Percentiles rank a stretch among this genome's conserved stretches.
Evolutionary conservation across 192 early-diverging fungal species (phyloP).

Genomic region (Podila epigama): DNA sequence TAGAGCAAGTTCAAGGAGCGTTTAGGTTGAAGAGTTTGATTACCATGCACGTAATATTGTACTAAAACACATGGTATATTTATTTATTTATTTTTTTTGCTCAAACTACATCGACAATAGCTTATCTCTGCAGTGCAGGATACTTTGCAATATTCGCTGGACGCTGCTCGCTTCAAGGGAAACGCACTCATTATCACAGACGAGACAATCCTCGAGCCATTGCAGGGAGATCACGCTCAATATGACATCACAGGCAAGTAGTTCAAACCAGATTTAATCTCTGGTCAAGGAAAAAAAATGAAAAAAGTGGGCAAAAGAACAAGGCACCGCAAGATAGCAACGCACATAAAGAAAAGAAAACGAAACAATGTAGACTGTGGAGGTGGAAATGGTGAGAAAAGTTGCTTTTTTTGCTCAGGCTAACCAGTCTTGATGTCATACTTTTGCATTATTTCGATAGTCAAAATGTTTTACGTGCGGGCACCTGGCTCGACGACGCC

Average conservation of each 20-base stretch:
- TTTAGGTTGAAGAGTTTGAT: not conserved
- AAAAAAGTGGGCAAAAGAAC: no score
- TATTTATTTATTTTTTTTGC: not conserved
- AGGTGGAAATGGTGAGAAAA: no score
- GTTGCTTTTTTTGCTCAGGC: no score
- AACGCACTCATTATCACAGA: constrained; percentile 50
- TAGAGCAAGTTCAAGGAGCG: not conserved
- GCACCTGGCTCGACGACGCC: constrained; percentile 9
- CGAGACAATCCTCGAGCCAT: constrained; percentile 39
- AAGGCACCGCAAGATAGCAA: no score
- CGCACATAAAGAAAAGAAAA: no score
- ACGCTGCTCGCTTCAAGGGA: constrained; percentile 24
- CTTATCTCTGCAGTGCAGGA: constrained; percentile 56
- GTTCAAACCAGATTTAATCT: no score
- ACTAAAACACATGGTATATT: no score
- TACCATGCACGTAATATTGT: not conserved
- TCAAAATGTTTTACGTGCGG: constrained; percentile 42
- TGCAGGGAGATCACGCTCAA: constrained; percentile 53
- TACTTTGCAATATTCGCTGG: constrained; percentile 51
- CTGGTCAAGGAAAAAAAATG: no score
- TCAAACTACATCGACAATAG: no score
- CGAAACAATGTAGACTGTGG: no score
- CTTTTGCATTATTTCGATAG: no score
- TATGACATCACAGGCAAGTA: constrained; percentile 51
- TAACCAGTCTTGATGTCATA: no score